Evolutionary conservation across 768 basidiomycete species (phyloP), one percentile per base, ranked within the genome.

Genomic region (Pulveroboletus sp.): DNA sequence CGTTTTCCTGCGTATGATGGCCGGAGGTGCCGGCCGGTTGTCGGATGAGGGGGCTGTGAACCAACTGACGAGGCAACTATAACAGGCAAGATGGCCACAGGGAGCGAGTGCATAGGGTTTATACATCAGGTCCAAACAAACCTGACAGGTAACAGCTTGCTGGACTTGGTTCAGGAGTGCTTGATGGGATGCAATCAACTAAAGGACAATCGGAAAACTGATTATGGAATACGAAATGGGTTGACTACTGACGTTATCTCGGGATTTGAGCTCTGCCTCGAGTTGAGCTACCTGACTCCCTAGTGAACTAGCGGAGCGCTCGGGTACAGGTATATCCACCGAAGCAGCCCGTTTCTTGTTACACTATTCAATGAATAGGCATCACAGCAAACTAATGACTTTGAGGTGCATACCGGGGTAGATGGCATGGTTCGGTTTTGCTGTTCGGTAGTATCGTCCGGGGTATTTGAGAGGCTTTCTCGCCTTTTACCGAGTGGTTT

Each of bases 21-120:
- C 39, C 17, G 69, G 69, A 43, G 32, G 61, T 14, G 31, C 58
- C 30, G 49, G 57, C 38, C 43, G 61, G 51, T 58, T 63, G 43
- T 60, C 69, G 3, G 62, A 43, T 8, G 67, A 67, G 24, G 73
- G 63, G 32, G 76, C 73, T 5, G 77, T 82, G 65, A 91, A 92
- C 89, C 89, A 92, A 31, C 76, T 74, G 15, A 90, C 75, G 10
- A 92, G 80, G 59, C 89, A 89, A 14, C 67, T 61, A 51, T 89
- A 78, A 58, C 87, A 90, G 4, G 80, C 79, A 42, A 86, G 71
- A 54, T 89, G 86, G 5, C 88, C 87, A 50, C 87, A 90, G 1
- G 87, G 86, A 0, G 84, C 76, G 17, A 89, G 78, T 0, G 86
- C 81, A 55, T 80, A 90, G 0, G 89, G 87, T 55, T 78, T 80